These are phyloP conservation scores for Cordyceps sp. DNA, from an alignment of 2,329 filamentous ascomycete species.

Conservation along the genomic window DNA sequence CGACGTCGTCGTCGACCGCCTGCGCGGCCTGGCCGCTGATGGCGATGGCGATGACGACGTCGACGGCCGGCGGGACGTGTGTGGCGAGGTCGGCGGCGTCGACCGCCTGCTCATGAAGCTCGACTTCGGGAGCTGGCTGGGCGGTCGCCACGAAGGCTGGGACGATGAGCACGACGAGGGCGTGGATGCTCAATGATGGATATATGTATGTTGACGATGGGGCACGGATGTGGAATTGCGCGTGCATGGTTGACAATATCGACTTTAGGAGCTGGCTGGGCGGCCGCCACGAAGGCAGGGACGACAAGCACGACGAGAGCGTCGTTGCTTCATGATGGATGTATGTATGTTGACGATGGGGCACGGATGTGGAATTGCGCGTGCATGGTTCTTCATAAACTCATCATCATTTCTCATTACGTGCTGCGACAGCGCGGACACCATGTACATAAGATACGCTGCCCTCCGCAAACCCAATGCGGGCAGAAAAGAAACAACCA, in stretches of 20 bases:
- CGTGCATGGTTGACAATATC: too few relatives aligned
- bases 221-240: too few relatives aligned
- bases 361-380: too few relatives aligned
- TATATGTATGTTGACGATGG: background rate
- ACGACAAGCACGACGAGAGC: background rate
- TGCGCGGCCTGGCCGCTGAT: constrained; percentile 45
- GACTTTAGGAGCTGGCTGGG: constrained; percentile 50
- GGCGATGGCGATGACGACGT: constrained; percentile 21
- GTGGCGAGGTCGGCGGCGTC: constrained; percentile 60
- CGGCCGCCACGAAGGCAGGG: constrained; percentile 9
- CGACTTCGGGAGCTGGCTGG: constrained; percentile 49
- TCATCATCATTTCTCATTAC: background rate
- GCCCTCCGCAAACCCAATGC: too few relatives aligned
- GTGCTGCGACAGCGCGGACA: too few relatives aligned
- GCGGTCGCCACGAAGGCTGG: constrained; percentile 10
- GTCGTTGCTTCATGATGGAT: background rate
- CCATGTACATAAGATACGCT: too few relatives aligned
- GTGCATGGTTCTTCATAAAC: too few relatives aligned
- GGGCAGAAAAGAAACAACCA: too few relatives aligned
- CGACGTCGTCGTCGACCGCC: constrained; percentile 84
- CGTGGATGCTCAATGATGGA: background rate
- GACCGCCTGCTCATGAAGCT: constrained; percentile 84
- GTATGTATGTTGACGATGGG: background rate
- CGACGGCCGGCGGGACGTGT: constrained; percentile 36
- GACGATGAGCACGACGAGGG: background rate